A percentile compares a stretch with the other conserved stretches of the same genome.
Evolutionary conservation across 2,329 filamentous ascomycete genomes (phyloP).

Genomic region (Emergomyces orientalis): DNA sequence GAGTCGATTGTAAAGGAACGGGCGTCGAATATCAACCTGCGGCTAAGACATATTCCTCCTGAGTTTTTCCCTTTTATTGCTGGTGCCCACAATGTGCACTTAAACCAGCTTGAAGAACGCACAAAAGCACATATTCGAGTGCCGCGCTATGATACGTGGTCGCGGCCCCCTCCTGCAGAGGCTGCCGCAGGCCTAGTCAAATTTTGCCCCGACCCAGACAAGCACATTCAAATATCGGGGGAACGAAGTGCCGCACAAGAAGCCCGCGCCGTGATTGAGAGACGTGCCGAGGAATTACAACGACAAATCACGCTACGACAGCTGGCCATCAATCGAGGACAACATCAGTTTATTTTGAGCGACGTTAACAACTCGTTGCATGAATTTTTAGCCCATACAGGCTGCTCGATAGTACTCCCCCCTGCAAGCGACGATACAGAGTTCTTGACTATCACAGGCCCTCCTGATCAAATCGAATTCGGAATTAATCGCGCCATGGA

Average conservation of each 20-base stretch:
- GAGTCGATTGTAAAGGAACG: conserved; percentile 80
- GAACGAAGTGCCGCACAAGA: conserved; percentile 75
- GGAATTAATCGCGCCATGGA: conserved; percentile 81
- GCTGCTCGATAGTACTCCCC: conserved; percentile 77
- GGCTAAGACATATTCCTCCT: conserved; percentile 72
- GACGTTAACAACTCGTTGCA: conserved; percentile 69
- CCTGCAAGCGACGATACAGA: conserved; percentile 69
- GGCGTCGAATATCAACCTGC: conserved; percentile 69
- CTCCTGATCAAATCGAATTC: conserved; percentile 59
- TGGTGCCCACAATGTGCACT: conserved; percentile 60
- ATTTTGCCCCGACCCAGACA: conserved; percentile 63
- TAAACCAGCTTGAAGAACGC: conserved; percentile 59
- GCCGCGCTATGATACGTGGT: conserved; percentile 70
- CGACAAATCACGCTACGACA: conserved; percentile 68
- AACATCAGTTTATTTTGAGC: conserved; percentile 92
- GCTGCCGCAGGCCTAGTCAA: conserved; percentile 55
- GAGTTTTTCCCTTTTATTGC: conserved; percentile 96
- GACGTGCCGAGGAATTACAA: conserved; percentile 64
- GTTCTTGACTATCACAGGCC: conserved; percentile 75
- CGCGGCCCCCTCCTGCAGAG: conserved; percentile 55
- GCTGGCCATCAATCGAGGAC: conserved; percentile 70
- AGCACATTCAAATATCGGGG: conserved; percentile 75
- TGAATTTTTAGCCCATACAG: conserved; percentile 82
- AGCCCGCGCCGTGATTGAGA: conserved; percentile 71
- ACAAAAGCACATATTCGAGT: conserved; percentile 74